Evolutionary conservation across 2,329 filamentous ascomycete genomes (phyloP).

Genomic region (Amauroascus verrucosus): DNA sequence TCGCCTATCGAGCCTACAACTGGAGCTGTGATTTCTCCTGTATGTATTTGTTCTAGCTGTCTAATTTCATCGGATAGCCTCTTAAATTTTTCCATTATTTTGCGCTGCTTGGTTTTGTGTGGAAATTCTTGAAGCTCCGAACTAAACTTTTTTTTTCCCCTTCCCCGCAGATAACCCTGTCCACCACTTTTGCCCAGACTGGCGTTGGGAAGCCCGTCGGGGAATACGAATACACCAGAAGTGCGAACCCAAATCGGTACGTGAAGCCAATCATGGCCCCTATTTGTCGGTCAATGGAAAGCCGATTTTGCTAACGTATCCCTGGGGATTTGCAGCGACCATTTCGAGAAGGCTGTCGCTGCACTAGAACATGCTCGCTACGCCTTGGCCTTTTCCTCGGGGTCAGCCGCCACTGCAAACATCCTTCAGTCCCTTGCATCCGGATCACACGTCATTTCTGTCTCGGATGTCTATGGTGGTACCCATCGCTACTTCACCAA

Average conservation of each 20-base stretch:
- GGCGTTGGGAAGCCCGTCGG: constrained; percentile 80
- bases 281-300: background rate
- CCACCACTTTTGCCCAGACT: constrained; percentile 90
- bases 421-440: constrained; percentile 86
- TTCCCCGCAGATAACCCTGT: constrained; percentile 64
- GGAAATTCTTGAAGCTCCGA: constrained; percentile 7
- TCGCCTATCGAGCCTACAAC: constrained; percentile 81
- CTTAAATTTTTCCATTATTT: too few species aligned
- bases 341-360: constrained; percentile 86
- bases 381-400: constrained; percentile 87
- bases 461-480: constrained; percentile 95
- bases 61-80: background rate
- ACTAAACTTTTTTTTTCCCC: constrained; percentile 8
- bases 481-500: constrained; percentile 99
- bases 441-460: constrained; percentile 87
- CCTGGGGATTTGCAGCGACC: constrained; percentile 46
- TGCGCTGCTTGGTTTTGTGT: background rate
- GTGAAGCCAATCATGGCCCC: constrained; percentile 16
- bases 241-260: constrained; percentile 77
- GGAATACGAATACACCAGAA: constrained; percentile 84
- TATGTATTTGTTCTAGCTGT: constrained; percentile 21
- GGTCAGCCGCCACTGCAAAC: constrained; percentile 83
- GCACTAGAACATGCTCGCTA: constrained; percentile 86
- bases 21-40: constrained; percentile 86
- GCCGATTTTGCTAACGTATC: constrained; percentile 9